These are phyloP conservation scores for Alternaria sp. DNA, from an alignment of 2,329 filamentous ascomycete species.

Conservation along the genomic window DNA sequence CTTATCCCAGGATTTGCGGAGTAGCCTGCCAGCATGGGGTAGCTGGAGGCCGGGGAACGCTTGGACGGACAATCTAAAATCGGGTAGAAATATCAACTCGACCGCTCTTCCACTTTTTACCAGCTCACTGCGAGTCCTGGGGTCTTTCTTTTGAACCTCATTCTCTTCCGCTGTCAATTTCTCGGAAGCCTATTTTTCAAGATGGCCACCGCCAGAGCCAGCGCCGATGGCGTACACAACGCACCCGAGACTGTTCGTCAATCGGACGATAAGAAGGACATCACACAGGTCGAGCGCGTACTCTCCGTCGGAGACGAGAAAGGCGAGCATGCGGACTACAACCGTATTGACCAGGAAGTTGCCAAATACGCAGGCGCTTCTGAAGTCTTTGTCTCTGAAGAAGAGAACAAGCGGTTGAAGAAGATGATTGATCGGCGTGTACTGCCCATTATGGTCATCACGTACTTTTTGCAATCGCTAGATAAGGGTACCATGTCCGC, in stretches of 20 bases:
- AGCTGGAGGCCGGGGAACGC: constrained; percentile 26
- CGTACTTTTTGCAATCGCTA: constrained; percentile 74
- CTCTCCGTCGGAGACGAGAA: constrained; percentile 57
- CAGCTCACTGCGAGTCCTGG: constrained; percentile 29
- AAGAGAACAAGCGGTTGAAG: constrained; percentile 69
- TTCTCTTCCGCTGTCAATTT: constrained; percentile 20
- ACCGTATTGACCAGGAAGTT: constrained; percentile 73
- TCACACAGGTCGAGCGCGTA: constrained; percentile 60
- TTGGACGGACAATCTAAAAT: constrained; percentile 28
- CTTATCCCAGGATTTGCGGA: constrained; percentile 30
- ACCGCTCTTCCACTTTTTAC: constrained; percentile 21
- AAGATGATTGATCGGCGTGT: constrained; percentile 73
- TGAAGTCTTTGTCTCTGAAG: constrained; percentile 65
- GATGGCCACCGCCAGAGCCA: constrained; percentile 30
- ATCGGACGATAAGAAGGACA: constrained; percentile 39
- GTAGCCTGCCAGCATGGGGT: constrained; percentile 32
- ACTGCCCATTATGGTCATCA: constrained; percentile 74
- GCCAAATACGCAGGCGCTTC: constrained; percentile 71
- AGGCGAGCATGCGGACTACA: constrained; percentile 65
- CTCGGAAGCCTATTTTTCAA: constrained; percentile 22
- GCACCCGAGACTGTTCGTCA: constrained; percentile 28
- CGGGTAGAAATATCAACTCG: constrained; percentile 36
- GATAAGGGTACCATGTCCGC: constrained; percentile 74
- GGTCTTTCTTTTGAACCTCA: constrained; percentile 19
- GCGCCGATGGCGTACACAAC: constrained; percentile 26